Evolutionary conservation across 164 flowering plant species (phyloP).

Genomic region (Aristolochia fimbriata): DNA sequence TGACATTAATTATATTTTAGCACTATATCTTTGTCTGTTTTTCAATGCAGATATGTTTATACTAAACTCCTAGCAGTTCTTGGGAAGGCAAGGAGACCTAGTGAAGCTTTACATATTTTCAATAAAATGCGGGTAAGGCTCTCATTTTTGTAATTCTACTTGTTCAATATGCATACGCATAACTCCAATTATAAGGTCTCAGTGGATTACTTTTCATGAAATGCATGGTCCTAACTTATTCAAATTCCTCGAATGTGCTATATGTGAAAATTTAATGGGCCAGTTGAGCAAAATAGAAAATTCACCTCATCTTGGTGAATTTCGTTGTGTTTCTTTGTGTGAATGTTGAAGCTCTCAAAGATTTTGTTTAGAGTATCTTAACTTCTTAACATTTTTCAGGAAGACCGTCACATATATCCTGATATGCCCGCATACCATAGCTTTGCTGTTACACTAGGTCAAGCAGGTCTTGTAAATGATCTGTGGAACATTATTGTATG

Average conservation of each 20-base stretch:
- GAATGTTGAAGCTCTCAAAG: conserved; percentile 8
- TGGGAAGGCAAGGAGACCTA: conserved; percentile 76
- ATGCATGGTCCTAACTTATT: too few species aligned
- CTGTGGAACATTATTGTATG: conserved; percentile 52
- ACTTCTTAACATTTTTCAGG: conserved; percentile 31
- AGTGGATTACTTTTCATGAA: conserved; percentile 2
- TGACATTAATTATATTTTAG: not conserved
- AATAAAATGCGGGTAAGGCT: conserved; percentile 67
- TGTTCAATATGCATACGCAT: not conserved
- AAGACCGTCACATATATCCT: conserved; percentile 67
- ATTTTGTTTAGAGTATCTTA: not conserved
- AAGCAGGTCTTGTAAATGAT: conserved; percentile 81
- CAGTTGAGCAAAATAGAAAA: too few species aligned
- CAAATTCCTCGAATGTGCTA: too few species aligned
- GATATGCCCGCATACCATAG: conserved; percentile 88
- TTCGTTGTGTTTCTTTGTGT: too few species aligned
- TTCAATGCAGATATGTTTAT: conserved; percentile 74
- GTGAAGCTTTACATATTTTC: conserved; percentile 70
- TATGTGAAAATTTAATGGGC: too few species aligned
- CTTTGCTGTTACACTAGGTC: conserved; percentile 83
- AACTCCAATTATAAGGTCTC: not conserved
- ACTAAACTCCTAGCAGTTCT: conserved; percentile 86
- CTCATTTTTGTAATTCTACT: not conserved
- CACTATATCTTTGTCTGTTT: not conserved
- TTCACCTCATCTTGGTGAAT: too few species aligned